Base-by-base conservation (phyloP, 306 rosid genomes). In the Rubus parviflorus region DNA sequence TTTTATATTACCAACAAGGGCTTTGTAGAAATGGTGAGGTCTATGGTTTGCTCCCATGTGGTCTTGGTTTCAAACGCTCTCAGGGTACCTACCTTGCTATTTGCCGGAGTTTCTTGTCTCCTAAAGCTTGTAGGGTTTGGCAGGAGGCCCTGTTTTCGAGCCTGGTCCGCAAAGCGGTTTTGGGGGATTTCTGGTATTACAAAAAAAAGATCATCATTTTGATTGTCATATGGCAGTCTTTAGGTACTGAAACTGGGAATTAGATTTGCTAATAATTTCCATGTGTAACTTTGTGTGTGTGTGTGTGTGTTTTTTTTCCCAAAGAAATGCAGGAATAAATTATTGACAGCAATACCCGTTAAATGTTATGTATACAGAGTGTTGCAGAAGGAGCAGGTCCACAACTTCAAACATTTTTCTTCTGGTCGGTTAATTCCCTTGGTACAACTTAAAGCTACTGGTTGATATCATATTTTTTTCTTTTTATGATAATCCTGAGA, bases 321-420 rank as follows among this genome's bases (percentile, higher is more conserved):
- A 22, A 72, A 37, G 17, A 65, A 11, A 11, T 70, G 46, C 35
- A 72, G 10, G 48, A 49, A 72, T 40, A n/a, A 20, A 22, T 53
- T 53, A 6, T 52, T 52, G 53, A 12, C 47, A 43, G 68, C 81
- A 54, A 53, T 46, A 41, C 17, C 7, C 37, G 73, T 72, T 23
- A 80, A 72, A 48, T 72, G 43, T 69, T 83, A 58, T 81, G 37
- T 73, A 62, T 76, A 85, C 92, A 95, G 99, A 86, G 79, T 78
- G 87, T 87, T 51, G 88, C 92, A 52, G 96, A 93, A 75, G 91
- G 88, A 82, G 87, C 84, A 74, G 87, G 80, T 73, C 93, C 97
- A 62, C 93, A 89, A 71, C 83, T 87, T 20, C 94, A 87, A 75
- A 81, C 97, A 72, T 90, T 95, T 88, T 83, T 84, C 88, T 90